These are phyloP conservation scores for Pichia sp. DNA, from an alignment of 1,139 yeast genomes.

Conservation along the genomic window DNA sequence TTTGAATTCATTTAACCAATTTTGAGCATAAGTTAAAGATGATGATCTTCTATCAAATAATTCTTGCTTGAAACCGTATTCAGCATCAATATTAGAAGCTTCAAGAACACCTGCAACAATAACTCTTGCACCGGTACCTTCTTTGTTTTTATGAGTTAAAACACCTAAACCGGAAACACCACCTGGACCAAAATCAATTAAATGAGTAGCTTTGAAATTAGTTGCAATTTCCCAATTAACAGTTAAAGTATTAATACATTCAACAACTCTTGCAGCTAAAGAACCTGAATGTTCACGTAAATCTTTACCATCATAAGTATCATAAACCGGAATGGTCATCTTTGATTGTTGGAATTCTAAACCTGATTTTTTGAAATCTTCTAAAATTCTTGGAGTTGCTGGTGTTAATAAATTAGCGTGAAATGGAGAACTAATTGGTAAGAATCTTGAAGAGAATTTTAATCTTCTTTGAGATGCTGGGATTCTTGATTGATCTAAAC, in stretches of 20 bases:
- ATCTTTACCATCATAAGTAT: constrained; percentile 81
- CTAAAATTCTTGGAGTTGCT: constrained; percentile 60
- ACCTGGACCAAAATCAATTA: constrained; percentile 97
- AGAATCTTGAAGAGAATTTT: constrained; percentile 85
- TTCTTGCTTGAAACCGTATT: constrained; percentile 94
- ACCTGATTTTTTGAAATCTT: constrained; percentile 55
- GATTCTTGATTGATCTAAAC: constrained; percentile 89
- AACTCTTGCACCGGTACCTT: constrained; percentile 95
- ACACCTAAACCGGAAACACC: constrained; percentile 96
- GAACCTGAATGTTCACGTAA: constrained; percentile 50
- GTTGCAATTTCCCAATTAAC: constrained; percentile 96
- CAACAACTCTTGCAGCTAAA: constrained; percentile 59
- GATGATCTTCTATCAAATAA: constrained; percentile 64
- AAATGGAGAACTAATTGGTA: constrained; percentile 95
- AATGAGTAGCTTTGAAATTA: constrained; percentile 71
- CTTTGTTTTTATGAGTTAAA: constrained; percentile 93
- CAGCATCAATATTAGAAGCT: constrained; percentile 58
- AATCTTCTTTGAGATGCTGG: constrained; percentile 91
- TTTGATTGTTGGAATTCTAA: constrained; percentile 50
- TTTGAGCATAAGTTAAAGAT: constrained; percentile 72
- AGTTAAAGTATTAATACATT: constrained; percentile 79
- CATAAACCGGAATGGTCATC: constrained; percentile 80
- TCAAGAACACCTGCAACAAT: constrained; percentile 91
- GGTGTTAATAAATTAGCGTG: constrained; percentile 79
- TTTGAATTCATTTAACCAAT: constrained; percentile 85